These are phyloP conservation scores for Trichoderma guizhouense DNA, from an alignment of 2,329 filamentous ascomycete genomes.

Conservation along the genomic window DNA sequence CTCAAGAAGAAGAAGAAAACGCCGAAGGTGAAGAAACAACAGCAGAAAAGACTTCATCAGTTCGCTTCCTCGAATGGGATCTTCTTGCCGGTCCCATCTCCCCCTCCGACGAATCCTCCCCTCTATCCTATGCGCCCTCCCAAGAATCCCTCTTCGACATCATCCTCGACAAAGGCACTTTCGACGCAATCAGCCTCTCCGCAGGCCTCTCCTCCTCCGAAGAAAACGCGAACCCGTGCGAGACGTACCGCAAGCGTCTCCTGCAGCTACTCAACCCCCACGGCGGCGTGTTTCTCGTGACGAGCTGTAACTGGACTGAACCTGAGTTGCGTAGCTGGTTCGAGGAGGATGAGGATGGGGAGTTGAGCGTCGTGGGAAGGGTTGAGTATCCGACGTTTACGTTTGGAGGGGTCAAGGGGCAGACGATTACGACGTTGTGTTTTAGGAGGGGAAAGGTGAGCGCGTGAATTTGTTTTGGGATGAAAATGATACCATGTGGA, in stretches of 20 bases:
- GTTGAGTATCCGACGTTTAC: constrained; percentile 83
- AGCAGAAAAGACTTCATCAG: background rate
- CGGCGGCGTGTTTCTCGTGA: constrained; percentile 76
- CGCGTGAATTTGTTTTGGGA: background rate
- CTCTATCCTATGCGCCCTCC: constrained; percentile 1
- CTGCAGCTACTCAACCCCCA: constrained; percentile 60
- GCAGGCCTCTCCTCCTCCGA: constrained; percentile 34
- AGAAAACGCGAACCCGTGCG: constrained; percentile 55
- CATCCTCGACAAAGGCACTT: constrained; percentile 96
- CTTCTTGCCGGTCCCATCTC: constrained; percentile 49
- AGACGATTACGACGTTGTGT: constrained; percentile 83
- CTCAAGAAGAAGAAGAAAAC: background rate
- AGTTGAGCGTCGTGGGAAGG: constrained; percentile 60
- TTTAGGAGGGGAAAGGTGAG: constrained; percentile 46
- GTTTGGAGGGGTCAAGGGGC: constrained; percentile 84
- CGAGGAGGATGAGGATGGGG: constrained; percentile 41
- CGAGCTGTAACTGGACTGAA: constrained; percentile 98
- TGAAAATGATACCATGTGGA: background rate
- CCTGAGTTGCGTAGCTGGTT: constrained; percentile 82
- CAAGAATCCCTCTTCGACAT: constrained; percentile 73
- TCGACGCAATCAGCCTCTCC: constrained; percentile 86
- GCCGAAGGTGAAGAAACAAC: background rate
- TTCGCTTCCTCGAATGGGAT: constrained; percentile 59
- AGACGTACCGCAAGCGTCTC: constrained; percentile 70
- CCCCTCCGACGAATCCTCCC: constrained; percentile 27